Evolutionary conservation across 164 flowering plant species (phyloP).

Genomic region (Aristolochia contorta): DNA sequence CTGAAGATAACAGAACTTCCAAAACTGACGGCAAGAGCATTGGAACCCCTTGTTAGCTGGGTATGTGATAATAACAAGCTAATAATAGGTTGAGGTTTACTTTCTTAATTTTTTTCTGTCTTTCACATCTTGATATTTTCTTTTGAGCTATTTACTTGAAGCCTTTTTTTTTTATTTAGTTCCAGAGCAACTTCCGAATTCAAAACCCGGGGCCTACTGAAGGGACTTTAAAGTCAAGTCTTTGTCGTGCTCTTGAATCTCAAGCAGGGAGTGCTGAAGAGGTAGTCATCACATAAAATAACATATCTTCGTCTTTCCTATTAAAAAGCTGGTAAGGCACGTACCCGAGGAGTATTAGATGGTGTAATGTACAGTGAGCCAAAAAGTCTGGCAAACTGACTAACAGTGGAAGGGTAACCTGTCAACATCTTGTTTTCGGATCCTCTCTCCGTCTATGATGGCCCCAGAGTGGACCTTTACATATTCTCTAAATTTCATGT

Average conservation of each 20-base stretch:
- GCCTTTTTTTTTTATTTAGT: slow-evolving; percentile 31
- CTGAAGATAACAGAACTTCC: slow-evolving; percentile 33
- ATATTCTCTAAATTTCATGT: no score
- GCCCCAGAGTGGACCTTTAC: no score
- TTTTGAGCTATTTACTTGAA: slow-evolving; percentile 5
- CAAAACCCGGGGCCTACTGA: slow-evolving; percentile 16
- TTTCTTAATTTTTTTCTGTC: background rate
- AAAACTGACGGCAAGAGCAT: slow-evolving; percentile 34
- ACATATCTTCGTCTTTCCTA: no score
- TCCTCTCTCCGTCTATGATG: no score
- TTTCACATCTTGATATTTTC: slow-evolving; percentile 3
- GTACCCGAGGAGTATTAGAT: no score
- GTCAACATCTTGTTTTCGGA: no score
- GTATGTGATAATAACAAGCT: slow-evolving; percentile 27
- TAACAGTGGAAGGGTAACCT: no score
- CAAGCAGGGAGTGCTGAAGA: slow-evolving; percentile 75
- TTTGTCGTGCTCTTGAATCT: slow-evolving; percentile 55
- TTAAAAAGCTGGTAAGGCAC: no score
- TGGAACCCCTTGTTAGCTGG: slow-evolving; percentile 67
- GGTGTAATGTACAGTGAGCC: no score
- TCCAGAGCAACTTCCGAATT: slow-evolving; percentile 48
- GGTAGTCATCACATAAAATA: slow-evolving; percentile 29
- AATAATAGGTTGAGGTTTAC: slow-evolving; percentile 1
- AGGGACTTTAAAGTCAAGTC: slow-evolving; percentile 37
- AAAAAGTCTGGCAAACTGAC: no score